Conservation (phyloP, 176 grass and related monocot genomes). For the Avena eriantha region DNA sequence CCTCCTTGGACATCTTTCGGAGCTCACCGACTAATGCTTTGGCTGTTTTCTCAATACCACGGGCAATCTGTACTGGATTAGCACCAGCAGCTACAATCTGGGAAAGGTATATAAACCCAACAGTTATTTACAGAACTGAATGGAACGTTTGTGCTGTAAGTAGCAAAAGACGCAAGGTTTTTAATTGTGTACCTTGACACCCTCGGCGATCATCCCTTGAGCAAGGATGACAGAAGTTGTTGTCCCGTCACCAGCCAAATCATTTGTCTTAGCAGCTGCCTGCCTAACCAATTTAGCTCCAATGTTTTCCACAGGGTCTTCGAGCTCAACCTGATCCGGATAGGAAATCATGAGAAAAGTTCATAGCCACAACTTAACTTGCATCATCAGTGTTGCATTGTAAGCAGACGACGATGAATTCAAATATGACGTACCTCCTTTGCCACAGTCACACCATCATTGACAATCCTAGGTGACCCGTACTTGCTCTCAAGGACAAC, state of each 20-base stretch:
- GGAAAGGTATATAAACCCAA: too few species aligned
- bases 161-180: not conserved
- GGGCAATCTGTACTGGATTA: conserved; percentile 18
- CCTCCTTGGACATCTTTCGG: conserved; percentile 21
- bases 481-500: conserved; percentile 82
- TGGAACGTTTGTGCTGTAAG: not conserved
- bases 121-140: not conserved
- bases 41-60: conserved; percentile 26
- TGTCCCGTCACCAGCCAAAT: conserved; percentile 22
- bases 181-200: conserved; percentile 3
- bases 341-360: not conserved
- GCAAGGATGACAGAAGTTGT: conserved; percentile 16
- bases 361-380: not conserved
- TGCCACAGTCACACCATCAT: not conserved
- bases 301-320: conserved; percentile 11
- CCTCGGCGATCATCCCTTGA: conserved; percentile 13
- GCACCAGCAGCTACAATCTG: conserved; percentile 29
- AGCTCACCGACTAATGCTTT: conserved; percentile 11
- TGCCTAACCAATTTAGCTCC: conserved; percentile 22
- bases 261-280: conserved; percentile 14
- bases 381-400: not conserved
- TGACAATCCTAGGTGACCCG: conserved; percentile 63
- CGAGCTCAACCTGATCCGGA: not conserved
- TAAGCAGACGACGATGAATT: not conserved
- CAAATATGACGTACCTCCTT: not conserved